Percentiles rank a stretch among this genome's conserved stretches.
phyloP scores from a whole-genome alignment of 495 filamentous ascomycete species.

The Aspergillus indologenus region DNA sequence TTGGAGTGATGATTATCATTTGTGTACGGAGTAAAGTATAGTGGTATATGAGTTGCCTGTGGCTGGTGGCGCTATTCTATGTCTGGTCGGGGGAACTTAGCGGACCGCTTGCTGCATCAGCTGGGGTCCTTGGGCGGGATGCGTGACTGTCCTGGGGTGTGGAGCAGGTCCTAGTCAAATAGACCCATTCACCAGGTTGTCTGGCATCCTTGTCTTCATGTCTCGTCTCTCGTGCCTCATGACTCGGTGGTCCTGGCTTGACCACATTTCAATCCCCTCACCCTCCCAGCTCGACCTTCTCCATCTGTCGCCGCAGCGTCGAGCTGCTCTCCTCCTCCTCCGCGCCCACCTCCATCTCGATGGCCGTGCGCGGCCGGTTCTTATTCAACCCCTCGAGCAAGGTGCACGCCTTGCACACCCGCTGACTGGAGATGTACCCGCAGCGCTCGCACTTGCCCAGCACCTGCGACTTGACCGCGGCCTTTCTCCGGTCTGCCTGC shows the following conservation, averaged over 20 bases:
- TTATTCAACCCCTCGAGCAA: conserved; percentile 90
- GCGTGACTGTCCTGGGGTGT: no score
- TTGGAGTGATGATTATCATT: no score
- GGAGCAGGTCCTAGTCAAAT: no score
- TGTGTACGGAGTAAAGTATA: no score
- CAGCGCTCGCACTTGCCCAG: conserved; percentile 82
- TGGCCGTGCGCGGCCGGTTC: conserved; percentile 74
- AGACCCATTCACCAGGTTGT: no score
- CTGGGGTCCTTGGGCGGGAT: no score
- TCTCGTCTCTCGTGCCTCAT: background rate
- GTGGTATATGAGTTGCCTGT: no score
- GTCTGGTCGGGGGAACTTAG: no score
- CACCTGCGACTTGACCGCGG: conserved; percentile 57
- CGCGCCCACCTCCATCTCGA: conserved; percentile 51
- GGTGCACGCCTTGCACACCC: conserved; percentile 91
- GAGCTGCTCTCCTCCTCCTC: conserved; percentile 57
- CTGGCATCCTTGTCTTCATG: no score
- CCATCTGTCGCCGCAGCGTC: conserved; percentile 54
- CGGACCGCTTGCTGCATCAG: no score
- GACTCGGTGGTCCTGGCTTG: background rate
- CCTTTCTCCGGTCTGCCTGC: conserved; percentile 17
- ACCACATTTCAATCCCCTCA: conserved; percentile 8
- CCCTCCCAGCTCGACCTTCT: conserved; percentile 43
- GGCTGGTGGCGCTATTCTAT: no score
- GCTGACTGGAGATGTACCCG: conserved; percentile 93